A percentile compares a stretch with the other conserved stretches of the same genome.
These are phyloP conservation scores for Rhizopogon vinicolor DNA, from an alignment of 768 basidiomycete genomes.

Conservation along the genomic window DNA sequence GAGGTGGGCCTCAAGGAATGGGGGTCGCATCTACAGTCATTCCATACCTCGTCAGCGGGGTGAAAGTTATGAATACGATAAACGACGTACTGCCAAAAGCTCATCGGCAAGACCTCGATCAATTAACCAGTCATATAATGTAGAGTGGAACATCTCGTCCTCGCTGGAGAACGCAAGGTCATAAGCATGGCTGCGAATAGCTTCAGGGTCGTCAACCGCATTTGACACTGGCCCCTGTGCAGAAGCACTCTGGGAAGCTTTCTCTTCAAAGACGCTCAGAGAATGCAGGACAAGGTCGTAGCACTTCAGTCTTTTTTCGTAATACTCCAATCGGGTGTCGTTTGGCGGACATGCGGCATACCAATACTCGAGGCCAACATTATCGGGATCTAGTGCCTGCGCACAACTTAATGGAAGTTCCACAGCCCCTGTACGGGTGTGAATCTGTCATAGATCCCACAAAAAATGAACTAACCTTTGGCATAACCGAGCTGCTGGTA, in stretches of 20 bases:
- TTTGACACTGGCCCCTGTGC: constrained; percentile 19
- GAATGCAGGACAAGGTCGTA: constrained; percentile 85
- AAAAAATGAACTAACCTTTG: constrained; percentile 48
- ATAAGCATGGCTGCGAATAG: constrained; percentile 80
- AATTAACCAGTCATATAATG: constrained; percentile 93
- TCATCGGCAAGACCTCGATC: constrained; percentile 76
- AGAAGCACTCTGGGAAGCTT: constrained; percentile 28
- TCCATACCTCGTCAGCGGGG: constrained; percentile 8
- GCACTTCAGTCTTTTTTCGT: constrained; percentile 61
- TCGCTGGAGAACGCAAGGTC: constrained; percentile 78
- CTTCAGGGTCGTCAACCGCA: constrained; percentile 52
- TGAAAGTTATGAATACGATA: not conserved
- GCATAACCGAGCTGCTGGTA: constrained; percentile 84
- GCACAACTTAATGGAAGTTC: constrained; percentile 85
- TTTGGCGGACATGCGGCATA: constrained; percentile 51
- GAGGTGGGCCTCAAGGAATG: constrained; percentile 86
- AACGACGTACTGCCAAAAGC: constrained; percentile 72
- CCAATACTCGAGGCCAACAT: constrained; percentile 76
- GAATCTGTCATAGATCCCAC: not conserved
- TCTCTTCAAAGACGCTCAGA: constrained; percentile 74
- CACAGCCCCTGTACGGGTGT: constrained; percentile 57
- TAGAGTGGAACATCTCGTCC: constrained; percentile 93
- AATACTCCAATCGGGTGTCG: constrained; percentile 55
- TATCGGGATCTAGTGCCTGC: constrained; percentile 68
- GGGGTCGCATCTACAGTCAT: constrained; percentile 65